phyloP scores from a whole-genome alignment of 2,329 filamentous ascomycete genomes.

The Calonectria pseudoreteaudii region DNA sequence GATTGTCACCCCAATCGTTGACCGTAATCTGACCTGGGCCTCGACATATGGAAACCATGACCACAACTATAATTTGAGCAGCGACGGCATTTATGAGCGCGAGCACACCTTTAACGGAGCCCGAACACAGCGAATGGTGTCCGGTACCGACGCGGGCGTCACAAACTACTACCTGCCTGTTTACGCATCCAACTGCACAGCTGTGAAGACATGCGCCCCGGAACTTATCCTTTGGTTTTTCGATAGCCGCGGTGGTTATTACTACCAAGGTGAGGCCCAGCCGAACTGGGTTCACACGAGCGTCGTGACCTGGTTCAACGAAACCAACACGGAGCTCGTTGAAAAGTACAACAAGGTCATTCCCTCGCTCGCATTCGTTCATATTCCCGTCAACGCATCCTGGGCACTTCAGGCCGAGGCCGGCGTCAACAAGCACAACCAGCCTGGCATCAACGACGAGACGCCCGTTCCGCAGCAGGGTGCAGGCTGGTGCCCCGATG shows the following conservation, averaged over 20 bases:
- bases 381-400: conserved; percentile 56
- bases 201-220: conserved; percentile 43
- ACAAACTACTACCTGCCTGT: conserved; percentile 60
- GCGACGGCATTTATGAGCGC: conserved; percentile 33
- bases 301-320: conserved; percentile 58
- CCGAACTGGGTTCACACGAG: conserved; percentile 58
- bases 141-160: conserved; percentile 41
- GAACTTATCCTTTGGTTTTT: conserved; percentile 75
- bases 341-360: conserved; percentile 46
- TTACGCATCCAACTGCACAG: conserved; percentile 46
- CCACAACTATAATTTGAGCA: conserved; percentile 60
- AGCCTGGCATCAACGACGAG: conserved; percentile 63
- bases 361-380: conserved; percentile 62
- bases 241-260: conserved; percentile 69
- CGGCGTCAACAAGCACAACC: conserved; percentile 49
- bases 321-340: conserved; percentile 48
- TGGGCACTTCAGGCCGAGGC: conserved; percentile 36
- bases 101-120: conserved; percentile 39
- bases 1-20: conserved; percentile 67
- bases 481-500: conserved; percentile 58
- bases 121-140: conserved; percentile 40
- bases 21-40: conserved; percentile 68
- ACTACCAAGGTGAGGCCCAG: conserved; percentile 53
- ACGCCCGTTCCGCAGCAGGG: conserved; percentile 54
- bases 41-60: conserved; percentile 79